These are phyloP conservation scores for Globisporangium nodosum DNA, from an alignment of 352 stramenopile species.

Conservation along the genomic window DNA sequence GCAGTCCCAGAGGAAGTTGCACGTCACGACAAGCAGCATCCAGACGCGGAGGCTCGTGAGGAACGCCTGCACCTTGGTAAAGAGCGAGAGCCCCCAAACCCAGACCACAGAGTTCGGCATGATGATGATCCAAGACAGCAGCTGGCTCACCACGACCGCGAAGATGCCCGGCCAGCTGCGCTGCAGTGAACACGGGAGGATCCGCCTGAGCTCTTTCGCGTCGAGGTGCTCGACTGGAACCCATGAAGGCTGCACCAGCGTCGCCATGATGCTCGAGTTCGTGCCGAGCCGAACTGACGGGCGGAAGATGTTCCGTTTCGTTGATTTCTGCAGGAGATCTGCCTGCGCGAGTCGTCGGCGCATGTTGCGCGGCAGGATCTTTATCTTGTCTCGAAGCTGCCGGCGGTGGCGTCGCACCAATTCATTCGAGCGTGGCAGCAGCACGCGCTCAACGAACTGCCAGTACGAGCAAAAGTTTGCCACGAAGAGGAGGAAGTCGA, in stretches of 20 bases:
- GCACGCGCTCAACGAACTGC: constrained; percentile 12
- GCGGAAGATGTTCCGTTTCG: background rate
- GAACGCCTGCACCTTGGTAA: constrained; percentile 34
- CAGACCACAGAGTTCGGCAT: constrained; percentile 50
- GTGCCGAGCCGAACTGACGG: constrained; percentile 1
- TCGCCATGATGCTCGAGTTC: background rate
- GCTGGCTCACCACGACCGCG: constrained; percentile 19
- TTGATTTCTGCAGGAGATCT: background rate
- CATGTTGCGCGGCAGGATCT: constrained; percentile 2
- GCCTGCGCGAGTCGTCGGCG: constrained; percentile 5
- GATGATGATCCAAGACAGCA: constrained; percentile 55
- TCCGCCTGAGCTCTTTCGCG: constrained; percentile 5
- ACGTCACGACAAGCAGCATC: constrained; percentile 28
- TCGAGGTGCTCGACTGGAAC: constrained; percentile 13
- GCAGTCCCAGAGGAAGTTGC: constrained; percentile 27
- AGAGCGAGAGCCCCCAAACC: constrained; percentile 26
- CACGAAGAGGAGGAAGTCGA: constrained; percentile 19
- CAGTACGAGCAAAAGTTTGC: constrained; percentile 16
- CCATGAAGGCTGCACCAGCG: constrained; percentile 9
- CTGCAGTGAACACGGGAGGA: constrained; percentile 29
- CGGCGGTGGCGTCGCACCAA: constrained; percentile 10
- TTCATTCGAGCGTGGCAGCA: constrained; percentile 13
- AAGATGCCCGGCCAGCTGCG: constrained; percentile 32
- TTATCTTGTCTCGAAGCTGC: constrained; percentile 3
- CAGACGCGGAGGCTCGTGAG: constrained; percentile 35